Conservation (phyloP, 495 filamentous ascomycete genomes). For the Apiosordaria backusii region DNA sequence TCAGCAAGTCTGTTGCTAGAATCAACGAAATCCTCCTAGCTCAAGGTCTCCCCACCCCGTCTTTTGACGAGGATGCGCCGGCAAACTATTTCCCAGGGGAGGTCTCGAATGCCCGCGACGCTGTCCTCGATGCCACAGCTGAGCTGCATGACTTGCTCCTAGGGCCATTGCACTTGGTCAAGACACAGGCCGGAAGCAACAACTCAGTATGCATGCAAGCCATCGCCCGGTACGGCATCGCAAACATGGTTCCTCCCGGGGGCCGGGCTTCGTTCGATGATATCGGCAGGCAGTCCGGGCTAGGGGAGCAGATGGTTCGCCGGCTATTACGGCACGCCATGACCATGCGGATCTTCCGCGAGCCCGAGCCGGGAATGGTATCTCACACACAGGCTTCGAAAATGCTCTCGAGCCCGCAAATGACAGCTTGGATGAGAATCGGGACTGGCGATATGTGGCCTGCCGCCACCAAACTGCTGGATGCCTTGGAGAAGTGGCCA, state of each 20-base stretch:
- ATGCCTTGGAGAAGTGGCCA: not conserved
- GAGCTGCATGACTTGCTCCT: not conserved
- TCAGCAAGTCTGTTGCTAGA: not conserved
- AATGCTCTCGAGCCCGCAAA: not conserved
- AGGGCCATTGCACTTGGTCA: not conserved
- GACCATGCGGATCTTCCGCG: not conserved
- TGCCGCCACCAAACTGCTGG: not conserved
- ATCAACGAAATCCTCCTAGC: not conserved
- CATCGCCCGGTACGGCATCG: not conserved
- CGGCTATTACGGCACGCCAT: not conserved
- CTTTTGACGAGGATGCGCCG: not conserved
- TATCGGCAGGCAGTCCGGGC: not conserved
- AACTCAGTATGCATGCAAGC: not conserved
- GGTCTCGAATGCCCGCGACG: not conserved
- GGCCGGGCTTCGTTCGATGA: not conserved
- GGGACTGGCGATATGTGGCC: not conserved
- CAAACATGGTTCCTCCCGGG: not conserved
- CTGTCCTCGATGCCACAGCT: not conserved
- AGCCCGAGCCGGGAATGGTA: not conserved
- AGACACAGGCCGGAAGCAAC: slow-evolving; percentile 9
- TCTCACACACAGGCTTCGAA: not conserved
- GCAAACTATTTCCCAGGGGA: not conserved
- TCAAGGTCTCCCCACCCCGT: not conserved
- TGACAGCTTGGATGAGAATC: not conserved
- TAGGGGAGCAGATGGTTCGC: not conserved